Base-by-base conservation (phyloP, 2,329 filamentous ascomycete species). In the Talaromyces sp. region DNA sequence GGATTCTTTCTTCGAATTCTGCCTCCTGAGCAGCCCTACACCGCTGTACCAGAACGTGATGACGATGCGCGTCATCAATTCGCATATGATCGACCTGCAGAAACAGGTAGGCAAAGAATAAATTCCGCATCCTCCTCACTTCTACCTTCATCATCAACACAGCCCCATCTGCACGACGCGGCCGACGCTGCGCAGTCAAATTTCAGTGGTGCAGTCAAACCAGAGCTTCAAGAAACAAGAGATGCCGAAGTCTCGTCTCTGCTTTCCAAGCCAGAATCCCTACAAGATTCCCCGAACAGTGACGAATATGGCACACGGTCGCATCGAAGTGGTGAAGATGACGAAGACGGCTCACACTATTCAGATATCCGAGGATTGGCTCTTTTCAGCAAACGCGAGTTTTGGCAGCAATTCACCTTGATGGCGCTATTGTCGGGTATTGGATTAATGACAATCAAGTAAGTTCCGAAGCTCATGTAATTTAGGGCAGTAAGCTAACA, bases 381-480 rank as follows among this genome's bases (percentile, higher is more conserved):
- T 16, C 84, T 99, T 74, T 80, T 97, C 37, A 82, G 82, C 62
- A 87, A 85, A 67, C 72, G 88, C 57, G 90, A 96, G 69, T 99
- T 98, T 78, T 98, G 93, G 93, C 90, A 96, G 73, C 80, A 96
- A 33, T 98, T 96, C 77, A 78, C 86, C 65, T 88, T 97, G 70
- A 91, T 99, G 85, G 93, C 89, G 45, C 86, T 97, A n/a, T 82
- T 98, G 68, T 92, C 93, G 5, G 95, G 95, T 61, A 90, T 97
- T 71, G 95, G 95, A 11, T 81, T 99, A 69, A 99, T 99, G 95
- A 98, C 94, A 0, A 99, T 99, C 80, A 99, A 99, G 93, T 96
- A 84, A 78, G 90, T 70, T 45, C 27, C 22, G 22, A 19, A 33
- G 13, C 11, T 22, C 43, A 8, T 33, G 7, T 37, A 39, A 27